Conservation (phyloP, 1,139 yeast species). For the Tardiomyces digboiensis region DNA sequence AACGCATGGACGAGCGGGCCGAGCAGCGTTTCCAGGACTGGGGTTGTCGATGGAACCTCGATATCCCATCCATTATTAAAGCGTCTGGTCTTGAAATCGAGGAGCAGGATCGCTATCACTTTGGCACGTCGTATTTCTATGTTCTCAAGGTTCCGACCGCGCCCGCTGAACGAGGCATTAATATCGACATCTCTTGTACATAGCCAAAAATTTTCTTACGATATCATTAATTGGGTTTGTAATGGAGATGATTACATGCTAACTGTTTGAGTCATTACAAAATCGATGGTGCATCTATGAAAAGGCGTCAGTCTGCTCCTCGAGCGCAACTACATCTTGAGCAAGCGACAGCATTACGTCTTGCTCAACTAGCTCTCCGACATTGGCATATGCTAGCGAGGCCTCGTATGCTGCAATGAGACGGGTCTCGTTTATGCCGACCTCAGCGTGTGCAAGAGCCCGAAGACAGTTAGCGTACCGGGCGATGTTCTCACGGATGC, state of each 20-base stretch:
- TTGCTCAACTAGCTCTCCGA: constrained; percentile 65
- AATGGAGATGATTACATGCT: too few species aligned
- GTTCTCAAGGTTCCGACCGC: constrained; percentile 9
- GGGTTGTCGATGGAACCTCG: constrained; percentile 98
- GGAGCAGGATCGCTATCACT: constrained; percentile 68
- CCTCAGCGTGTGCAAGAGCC: constrained; percentile 71
- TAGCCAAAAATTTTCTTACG: too few species aligned
- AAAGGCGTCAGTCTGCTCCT: too few species aligned
- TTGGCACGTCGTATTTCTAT: constrained; percentile 67
- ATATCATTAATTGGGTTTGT: too few species aligned
- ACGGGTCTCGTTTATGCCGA: constrained; percentile 79
- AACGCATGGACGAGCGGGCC: constrained; percentile 74
- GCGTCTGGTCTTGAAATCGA: constrained; percentile 80
- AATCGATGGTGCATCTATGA: too few species aligned
- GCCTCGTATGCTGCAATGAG: constrained; percentile 82
- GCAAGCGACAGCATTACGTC: constrained; percentile 71
- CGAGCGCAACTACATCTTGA: constrained; percentile 48
- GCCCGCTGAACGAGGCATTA: too few species aligned
- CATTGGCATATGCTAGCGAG: constrained; percentile 64
- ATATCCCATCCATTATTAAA: constrained; percentile 77
- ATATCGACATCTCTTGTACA: too few species aligned
- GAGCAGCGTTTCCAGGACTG: constrained; percentile 78
- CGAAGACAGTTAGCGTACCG: constrained; percentile 78
- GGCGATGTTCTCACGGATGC: constrained; percentile 64
- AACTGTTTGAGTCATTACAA: too few species aligned